A percentile compares a stretch with the other conserved stretches of the same genome.
Evolutionary conservation across 1,284 basidiomycete species (phyloP).

Genomic region (Megacollybia platyphylla): DNA sequence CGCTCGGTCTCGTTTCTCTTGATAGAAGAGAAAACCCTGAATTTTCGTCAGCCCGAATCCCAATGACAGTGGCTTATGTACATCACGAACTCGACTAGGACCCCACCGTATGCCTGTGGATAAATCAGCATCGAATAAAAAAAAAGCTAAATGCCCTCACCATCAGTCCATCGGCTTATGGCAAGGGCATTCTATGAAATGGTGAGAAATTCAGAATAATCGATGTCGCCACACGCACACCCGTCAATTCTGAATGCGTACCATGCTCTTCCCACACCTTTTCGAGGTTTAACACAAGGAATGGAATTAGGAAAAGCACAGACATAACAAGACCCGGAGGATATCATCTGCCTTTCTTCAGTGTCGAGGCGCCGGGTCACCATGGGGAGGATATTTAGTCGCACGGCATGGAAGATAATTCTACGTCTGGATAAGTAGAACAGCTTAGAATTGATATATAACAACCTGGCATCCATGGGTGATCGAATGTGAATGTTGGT

Average conservation of each 20-base stretch:
- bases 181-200: slow-evolving; percentile 33
- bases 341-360: slow-evolving; percentile 48
- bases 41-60: slow-evolving; percentile 3
- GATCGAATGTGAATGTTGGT: slow-evolving; percentile 63
- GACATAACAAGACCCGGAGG: slow-evolving; percentile 30
- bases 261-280: slow-evolving; percentile 79
- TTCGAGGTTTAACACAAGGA: slow-evolving; percentile 20
- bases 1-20: slow-evolving; percentile 47
- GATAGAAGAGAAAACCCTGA: slow-evolving; percentile 70
- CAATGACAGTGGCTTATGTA: slow-evolving; percentile 13
- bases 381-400: slow-evolving; percentile 54
- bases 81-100: slow-evolving; percentile 65
- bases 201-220: slow-evolving; percentile 1
- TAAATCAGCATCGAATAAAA: not conserved
- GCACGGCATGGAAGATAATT: slow-evolving; percentile 65
- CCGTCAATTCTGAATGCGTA: slow-evolving; percentile 55
- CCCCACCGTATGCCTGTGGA: slow-evolving; percentile 53
- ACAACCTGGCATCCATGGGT: slow-evolving; percentile 54
- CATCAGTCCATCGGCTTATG: slow-evolving; percentile 54
- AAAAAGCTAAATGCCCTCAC: slow-evolving; percentile 12
- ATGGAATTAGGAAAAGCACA: not conserved
- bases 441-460: no score
- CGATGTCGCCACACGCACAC: slow-evolving; percentile 30
- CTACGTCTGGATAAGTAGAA: not conserved
- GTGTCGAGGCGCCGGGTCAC: slow-evolving; percentile 66